Evolutionary conservation across 2,329 filamentous ascomycete genomes (phyloP), one percentile per base, ranked within the genome.

Genomic region (Emergomyces orientalis): DNA sequence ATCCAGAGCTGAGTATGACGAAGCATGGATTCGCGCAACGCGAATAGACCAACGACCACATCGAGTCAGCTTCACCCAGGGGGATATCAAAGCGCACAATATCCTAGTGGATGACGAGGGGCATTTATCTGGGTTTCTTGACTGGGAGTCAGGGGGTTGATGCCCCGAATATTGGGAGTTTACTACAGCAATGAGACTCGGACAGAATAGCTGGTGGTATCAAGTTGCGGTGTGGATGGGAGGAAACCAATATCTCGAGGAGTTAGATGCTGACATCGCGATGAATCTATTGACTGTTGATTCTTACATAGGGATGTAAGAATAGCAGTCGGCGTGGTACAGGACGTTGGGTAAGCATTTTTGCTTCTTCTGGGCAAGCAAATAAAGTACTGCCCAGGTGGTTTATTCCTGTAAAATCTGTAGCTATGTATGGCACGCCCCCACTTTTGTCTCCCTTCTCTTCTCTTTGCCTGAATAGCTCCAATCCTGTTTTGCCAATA

Each of bases 121-220:
- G 13, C 67, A 65, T 59, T 37, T 75, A 25, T 66, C 69, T 61
- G 69, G 65, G 13, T 69, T 71, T 60, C 52, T 71, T 14, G 69
- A 71, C 49, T 71, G 69, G 70, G 68, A 69, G 59, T 67, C 63
- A 6, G 66, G 62, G 14, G 69, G 69, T 17, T 70, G 67, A 63
- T 69, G 63, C 61, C 68, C 68, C 5, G 67, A 69, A 58, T 70
- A 70, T 56, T 69, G 68, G 68, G 67, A 69, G 51, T 69, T 67
- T 59, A 67, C 67, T 1, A 67, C 69, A 1, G 66, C 66, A 37
- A 67, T 69, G 67, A 61, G 66, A 9, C 69, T 68, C 64, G 68
- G 66, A n/a, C 52, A 22, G 61, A 43, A 62, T 27, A 65, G 57
- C 22, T 70, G 68, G 68, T 70, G 68, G 68, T 68, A 60, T 60